Evolutionary conservation across 2,329 filamentous ascomycete species (phyloP), one percentile per base, ranked within the genome.

Genomic region (Xylariaceae sp.): DNA sequence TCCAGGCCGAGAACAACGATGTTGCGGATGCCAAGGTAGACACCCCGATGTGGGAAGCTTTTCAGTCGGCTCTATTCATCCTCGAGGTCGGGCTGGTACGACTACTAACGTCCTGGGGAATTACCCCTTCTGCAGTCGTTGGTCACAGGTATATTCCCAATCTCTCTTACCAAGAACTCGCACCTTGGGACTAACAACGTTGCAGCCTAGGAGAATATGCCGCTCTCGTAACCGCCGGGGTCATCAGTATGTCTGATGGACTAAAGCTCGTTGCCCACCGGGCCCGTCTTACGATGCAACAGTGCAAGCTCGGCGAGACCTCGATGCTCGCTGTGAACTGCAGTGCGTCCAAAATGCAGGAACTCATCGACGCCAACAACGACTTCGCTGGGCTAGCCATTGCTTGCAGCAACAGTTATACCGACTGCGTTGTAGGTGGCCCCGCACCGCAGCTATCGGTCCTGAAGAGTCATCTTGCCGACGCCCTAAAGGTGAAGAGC

Each of bases 401-500:
- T 20, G 45, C 57, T 18, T 64, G 62, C 19, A 21, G 45, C 19
- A 64, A 64, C 32, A 44, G 60, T 19, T 32, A 20, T 14, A 48
- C 42, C 1, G 57, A 64, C 21, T 59, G 50, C 40, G 62, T 64
- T 5, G 20, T 64, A 14, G 57, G 55, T 12, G 62, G 62, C 6
- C 57, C 48, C 7, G 29, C 57, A 9, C 21, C 29, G 3, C 47
- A 57, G 29, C 40, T 60, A 12, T 40, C 49, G 14, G 18, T 20
- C 18, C 40, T 60, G 21, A 52, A 54, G 21, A 44, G 48, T 20
- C 23, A 52, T 16, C 23, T 40, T 37, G 42, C 44, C 29, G 45
- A 12, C 9, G 26, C 40, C 18, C 26, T 41, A 3, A 55, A 50
- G 20, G 47, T 55, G 26, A 54, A 48, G 44, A 40, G 21, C 18